These are phyloP conservation scores for Plectosphaerella sp. DNA, from an alignment of 2,329 filamentous ascomycete genomes.

Conservation along the genomic window DNA sequence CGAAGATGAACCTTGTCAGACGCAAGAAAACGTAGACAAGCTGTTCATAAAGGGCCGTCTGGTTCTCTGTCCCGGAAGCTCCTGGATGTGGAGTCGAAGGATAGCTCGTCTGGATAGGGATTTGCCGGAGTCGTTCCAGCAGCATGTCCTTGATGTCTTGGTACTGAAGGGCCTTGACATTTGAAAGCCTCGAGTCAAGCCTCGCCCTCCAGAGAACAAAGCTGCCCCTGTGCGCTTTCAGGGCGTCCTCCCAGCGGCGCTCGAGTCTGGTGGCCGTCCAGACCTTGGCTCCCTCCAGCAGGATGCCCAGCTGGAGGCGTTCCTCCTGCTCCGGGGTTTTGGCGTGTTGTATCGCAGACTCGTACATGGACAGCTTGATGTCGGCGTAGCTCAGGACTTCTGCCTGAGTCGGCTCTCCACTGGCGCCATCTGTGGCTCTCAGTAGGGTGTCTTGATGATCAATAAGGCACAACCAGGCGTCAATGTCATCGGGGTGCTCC, in stretches of 20 bases:
- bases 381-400: conserved; percentile 69
- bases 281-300: conserved; percentile 68
- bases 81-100: conserved; percentile 6
- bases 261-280: conserved; percentile 47
- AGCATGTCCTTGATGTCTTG: conserved; percentile 60
- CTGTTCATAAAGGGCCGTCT: conserved; percentile 26
- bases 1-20: conserved; percentile 67
- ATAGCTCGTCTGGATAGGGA: conserved; percentile 3
- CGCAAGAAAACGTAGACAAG: conserved; percentile 70
- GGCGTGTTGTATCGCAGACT: conserved; percentile 66
- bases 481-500: conserved; percentile 60
- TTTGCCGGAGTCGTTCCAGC: conserved; percentile 39
- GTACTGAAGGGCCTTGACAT: conserved; percentile 62
- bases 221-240: conserved; percentile 50
- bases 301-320: conserved; percentile 60
- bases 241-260: conserved; percentile 23
- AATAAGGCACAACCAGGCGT: conserved; percentile 75
- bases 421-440: conserved; percentile 37
- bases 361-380: conserved; percentile 74
- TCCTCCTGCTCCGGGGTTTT: conserved; percentile 43
- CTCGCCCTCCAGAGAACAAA: conserved; percentile 69
- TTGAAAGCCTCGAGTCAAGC: conserved; percentile 68
- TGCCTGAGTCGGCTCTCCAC: conserved; percentile 45
- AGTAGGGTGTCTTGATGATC: conserved; percentile 70
- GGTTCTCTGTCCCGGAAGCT: not conserved